Conservation (phyloP, 1,139 yeast genomes). For the Protomyces inouyei region DNA sequence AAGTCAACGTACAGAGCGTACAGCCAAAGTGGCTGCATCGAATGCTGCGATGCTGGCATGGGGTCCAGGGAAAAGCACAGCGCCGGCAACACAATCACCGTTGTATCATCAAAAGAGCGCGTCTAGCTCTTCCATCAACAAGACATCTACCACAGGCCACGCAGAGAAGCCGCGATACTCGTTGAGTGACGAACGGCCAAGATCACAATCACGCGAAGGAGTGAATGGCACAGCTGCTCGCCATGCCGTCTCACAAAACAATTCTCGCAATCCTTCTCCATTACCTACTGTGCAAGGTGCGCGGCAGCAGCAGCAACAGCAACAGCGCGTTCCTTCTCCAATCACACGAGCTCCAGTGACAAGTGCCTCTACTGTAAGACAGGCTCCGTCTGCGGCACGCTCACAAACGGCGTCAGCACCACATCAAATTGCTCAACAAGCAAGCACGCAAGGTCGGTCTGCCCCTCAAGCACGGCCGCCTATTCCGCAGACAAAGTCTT, state of each 20-base stretch:
- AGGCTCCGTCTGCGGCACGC: neutral
- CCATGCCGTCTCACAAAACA: neutral
- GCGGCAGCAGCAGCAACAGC: neutral
- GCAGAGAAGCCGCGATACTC: constrained; percentile 18
- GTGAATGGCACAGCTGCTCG: constrained; percentile 1
- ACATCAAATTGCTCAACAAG: neutral
- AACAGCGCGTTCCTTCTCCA: constrained; percentile 8
- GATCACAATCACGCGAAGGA: neutral
- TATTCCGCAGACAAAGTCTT: neutral
- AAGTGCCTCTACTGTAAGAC: neutral
- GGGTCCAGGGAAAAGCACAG: constrained; percentile 14
- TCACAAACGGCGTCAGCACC: neutral
- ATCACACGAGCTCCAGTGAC: neutral
- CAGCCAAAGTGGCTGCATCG: constrained; percentile 24
- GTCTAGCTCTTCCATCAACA: constrained; percentile 10
- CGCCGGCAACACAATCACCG: neutral
- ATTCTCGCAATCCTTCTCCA: constrained; percentile 23
- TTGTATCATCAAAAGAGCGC: constrained; percentile 9
- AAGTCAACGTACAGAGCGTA: constrained; percentile 2
- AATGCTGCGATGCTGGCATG: constrained; percentile 27
- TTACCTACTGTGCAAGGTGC: constrained; percentile 5
- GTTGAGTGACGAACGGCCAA: constrained; percentile 8
- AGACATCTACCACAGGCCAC: neutral
- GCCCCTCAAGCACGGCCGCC: constrained; percentile 8
- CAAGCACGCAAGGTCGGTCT: neutral